These are phyloP conservation scores for Macaranga tanarius DNA, from an alignment of 441 rosid genomes.

Conservation along the genomic window DNA sequence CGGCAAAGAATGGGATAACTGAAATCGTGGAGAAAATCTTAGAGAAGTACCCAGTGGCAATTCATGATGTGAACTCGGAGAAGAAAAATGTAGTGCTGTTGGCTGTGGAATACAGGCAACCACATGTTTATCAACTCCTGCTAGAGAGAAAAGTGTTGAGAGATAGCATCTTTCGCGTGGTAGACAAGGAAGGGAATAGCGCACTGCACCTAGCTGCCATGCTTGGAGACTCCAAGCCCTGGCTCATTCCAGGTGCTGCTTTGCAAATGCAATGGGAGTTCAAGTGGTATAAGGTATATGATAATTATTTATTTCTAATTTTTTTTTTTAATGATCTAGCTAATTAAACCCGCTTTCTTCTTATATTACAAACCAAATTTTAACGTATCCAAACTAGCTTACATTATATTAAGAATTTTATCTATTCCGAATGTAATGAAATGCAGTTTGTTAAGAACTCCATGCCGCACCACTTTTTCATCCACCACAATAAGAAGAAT, in stretches of 20 bases:
- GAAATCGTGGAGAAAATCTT: slow-evolving; percentile 34
- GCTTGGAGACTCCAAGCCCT: slow-evolving; percentile 35
- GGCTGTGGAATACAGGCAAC: slow-evolving; percentile 37
- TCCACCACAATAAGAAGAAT: slow-evolving; percentile 30
- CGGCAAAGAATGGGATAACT: slow-evolving; percentile 34
- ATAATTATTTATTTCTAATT: too few species aligned
- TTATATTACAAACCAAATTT: too few species aligned
- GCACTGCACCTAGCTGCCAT: not conserved
- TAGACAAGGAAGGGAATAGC: too few species aligned
- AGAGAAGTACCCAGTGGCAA: slow-evolving; percentile 27
- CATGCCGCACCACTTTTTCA: slow-evolving; percentile 38
- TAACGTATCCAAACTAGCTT: too few species aligned
- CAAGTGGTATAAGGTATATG: slow-evolving; percentile 46
- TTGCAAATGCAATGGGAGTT: slow-evolving; percentile 57
- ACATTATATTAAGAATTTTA: too few species aligned
- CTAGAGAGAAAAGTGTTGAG: too few species aligned
- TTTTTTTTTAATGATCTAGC: too few species aligned
- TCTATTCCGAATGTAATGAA: not conserved
- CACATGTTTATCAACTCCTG: not conserved
- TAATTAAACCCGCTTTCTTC: too few species aligned
- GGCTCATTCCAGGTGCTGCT: slow-evolving; percentile 46
- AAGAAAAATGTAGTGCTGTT: slow-evolving; percentile 36
- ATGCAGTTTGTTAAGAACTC: slow-evolving; percentile 46
- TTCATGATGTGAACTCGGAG: slow-evolving; percentile 29
- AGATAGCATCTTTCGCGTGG: too few species aligned